Percentiles rank a stretch among this genome's conserved stretches.
Conservation (phyloP, 768 basidiomycete species). For the Podaxis mareebaensis region DNA sequence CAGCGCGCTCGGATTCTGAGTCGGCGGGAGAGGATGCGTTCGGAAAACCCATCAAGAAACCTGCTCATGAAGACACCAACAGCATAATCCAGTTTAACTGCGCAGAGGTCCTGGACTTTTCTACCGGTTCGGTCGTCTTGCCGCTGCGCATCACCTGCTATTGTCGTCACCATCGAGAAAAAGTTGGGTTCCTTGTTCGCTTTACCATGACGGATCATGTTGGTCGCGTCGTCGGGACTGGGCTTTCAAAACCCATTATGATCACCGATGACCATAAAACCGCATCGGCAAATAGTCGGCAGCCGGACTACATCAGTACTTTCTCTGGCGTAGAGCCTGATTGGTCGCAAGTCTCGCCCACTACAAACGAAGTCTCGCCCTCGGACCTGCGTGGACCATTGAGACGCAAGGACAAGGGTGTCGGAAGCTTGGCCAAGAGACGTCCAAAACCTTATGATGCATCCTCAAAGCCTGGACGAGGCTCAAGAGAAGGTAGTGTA, state of each 20-base stretch:
- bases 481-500: conserved; percentile 56
- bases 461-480: conserved; percentile 42
- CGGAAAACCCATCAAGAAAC: conserved; percentile 44
- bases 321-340: conserved; percentile 42
- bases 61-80: conserved; percentile 63
- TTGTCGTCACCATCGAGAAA: conserved; percentile 97
- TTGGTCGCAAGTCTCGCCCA: conserved; percentile 45
- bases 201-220: conserved; percentile 80
- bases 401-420: conserved; percentile 47
- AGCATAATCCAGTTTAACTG: conserved; percentile 97
- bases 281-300: conserved; percentile 35
- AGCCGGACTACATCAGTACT: conserved; percentile 32
- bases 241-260: conserved; percentile 89
- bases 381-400: conserved; percentile 40
- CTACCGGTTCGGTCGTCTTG: conserved; percentile 81
- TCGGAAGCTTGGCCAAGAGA: conserved; percentile 42
- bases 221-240: conserved; percentile 80
- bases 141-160: conserved; percentile 97
- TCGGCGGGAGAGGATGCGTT: conserved; percentile 52
- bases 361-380: conserved; percentile 27
- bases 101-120: conserved; percentile 85
- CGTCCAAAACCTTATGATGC: conserved; percentile 74
- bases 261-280: conserved; percentile 99
- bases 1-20: conserved; percentile 75
- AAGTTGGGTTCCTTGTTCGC: conserved; percentile 89